phyloP scores from a whole-genome alignment of 257 asterid species.

The Craterostigma plantagineum region DNA sequence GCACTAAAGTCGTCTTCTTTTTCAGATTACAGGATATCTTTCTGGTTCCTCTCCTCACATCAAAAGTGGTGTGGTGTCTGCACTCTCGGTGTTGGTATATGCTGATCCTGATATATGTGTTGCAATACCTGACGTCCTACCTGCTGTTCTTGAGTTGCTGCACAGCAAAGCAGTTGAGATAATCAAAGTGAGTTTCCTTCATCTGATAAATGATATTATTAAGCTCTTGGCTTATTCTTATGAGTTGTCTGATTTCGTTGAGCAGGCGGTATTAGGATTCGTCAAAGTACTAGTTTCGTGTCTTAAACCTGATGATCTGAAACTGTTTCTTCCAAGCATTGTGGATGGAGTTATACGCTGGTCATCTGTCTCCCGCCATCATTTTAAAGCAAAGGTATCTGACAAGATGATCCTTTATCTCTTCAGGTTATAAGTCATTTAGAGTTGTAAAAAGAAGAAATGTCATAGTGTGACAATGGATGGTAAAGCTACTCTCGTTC shows the following conservation, averaged over 20 bases:
- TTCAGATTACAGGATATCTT: constrained; percentile 76
- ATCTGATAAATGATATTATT: constrained; percentile 12
- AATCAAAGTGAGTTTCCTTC: constrained; percentile 46
- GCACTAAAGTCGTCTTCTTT: not conserved
- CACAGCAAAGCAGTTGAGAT: constrained; percentile 68
- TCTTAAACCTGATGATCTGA: constrained; percentile 47
- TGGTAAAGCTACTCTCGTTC: not conserved
- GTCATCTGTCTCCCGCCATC: constrained; percentile 74
- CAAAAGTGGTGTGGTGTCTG: constrained; percentile 88
- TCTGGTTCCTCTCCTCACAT: constrained; percentile 79
- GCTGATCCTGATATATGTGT: constrained; percentile 43
- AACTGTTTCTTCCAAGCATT: constrained; percentile 44
- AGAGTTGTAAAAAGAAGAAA: not conserved
- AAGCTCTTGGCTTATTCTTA: constrained; percentile 9
- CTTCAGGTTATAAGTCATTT: constrained; percentile 8
- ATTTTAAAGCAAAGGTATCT: constrained; percentile 77
- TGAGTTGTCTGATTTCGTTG: constrained; percentile 4
- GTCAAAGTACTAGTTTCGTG: constrained; percentile 84
- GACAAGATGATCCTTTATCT: not conserved
- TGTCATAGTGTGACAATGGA: not conserved
- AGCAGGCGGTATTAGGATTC: constrained; percentile 82
- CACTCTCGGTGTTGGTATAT: constrained; percentile 64
- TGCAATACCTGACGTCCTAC: constrained; percentile 51
- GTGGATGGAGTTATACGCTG: constrained; percentile 77
- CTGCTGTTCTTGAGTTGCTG: constrained; percentile 61